These are phyloP conservation scores for Leishmania turanica DNA, from an alignment of 208 protist species.

Conservation along the genomic window DNA sequence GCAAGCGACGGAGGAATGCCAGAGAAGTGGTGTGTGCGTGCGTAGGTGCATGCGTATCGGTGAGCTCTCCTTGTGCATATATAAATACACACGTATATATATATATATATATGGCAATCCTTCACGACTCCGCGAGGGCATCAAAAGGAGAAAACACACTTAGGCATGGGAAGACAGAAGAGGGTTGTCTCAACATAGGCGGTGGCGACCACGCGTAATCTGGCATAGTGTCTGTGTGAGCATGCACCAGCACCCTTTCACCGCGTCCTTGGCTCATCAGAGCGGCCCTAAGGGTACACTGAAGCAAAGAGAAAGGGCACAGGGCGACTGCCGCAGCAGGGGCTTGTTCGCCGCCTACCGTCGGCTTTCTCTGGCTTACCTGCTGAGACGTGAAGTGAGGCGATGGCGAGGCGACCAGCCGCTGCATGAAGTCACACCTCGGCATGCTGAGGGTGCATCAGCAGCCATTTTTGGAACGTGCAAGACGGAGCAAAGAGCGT, in stretches of 20 bases:
- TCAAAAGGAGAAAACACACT: too few relatives aligned
- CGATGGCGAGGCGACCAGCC: background rate
- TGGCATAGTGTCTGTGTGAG: background rate
- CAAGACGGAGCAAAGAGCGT: background rate
- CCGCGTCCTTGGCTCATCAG: background rate
- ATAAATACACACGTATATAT: background rate
- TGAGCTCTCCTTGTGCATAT: background rate
- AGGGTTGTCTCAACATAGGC: background rate
- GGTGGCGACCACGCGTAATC: background rate
- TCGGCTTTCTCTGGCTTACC: background rate
- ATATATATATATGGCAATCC: background rate
- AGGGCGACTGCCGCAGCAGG: background rate
- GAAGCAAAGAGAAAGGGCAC: too few relatives aligned
- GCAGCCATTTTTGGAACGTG: background rate
- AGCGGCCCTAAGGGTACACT: background rate
- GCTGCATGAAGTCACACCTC: background rate
- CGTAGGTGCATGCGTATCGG: background rate
- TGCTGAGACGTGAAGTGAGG: background rate
- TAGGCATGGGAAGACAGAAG: background rate
- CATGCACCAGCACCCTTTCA: background rate
- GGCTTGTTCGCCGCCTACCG: background rate
- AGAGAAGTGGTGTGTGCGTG: background rate
- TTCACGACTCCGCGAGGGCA: too few relatives aligned
- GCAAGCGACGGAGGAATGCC: background rate
- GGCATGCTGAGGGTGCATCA: background rate